These are phyloP conservation scores for Punica granatum DNA, from an alignment of 345 rosid species.

Conservation along the genomic window DNA sequence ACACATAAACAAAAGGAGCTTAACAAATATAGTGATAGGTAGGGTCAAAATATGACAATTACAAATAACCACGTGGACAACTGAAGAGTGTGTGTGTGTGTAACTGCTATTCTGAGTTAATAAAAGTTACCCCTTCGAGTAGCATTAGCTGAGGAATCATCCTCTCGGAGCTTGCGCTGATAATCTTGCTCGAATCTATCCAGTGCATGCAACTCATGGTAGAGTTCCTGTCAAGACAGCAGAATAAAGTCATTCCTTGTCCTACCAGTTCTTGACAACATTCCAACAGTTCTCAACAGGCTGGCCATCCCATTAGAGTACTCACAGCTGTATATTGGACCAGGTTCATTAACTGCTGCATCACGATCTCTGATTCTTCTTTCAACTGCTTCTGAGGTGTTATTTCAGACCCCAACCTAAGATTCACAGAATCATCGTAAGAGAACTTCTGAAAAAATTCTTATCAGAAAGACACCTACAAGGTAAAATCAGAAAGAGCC, in stretches of 20 bases:
- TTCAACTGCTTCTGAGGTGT: conserved; percentile 62
- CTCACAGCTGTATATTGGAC: conserved; percentile 92
- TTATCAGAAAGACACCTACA: conserved; percentile 2
- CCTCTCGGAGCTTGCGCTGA: conserved; percentile 90
- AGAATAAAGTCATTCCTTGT: background rate
- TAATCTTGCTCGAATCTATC: conserved; percentile 99
- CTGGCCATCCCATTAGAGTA: conserved; percentile 10
- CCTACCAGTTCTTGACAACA: background rate
- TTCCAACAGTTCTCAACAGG: background rate
- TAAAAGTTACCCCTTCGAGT: conserved; percentile 55
- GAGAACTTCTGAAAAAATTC: conserved; percentile 12
- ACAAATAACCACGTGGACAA: background rate
- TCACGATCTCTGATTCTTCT: conserved; percentile 64
- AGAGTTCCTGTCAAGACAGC: conserved; percentile 60
- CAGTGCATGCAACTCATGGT: conserved; percentile 92
- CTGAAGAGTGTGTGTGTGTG: no score
- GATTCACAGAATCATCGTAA: conserved; percentile 15
- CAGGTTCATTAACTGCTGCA: conserved; percentile 65
- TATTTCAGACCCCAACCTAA: conserved; percentile 78
- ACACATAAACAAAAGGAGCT: conserved; percentile 2
- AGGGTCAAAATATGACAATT: background rate
- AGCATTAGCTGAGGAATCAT: conserved; percentile 48
- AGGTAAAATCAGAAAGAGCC: conserved; percentile 17
- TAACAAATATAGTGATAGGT: background rate
- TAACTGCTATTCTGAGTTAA: no score